These are phyloP conservation scores for Mucor piriformis DNA, from an alignment of 371 early-diverging fungal species.

Conservation along the genomic window DNA sequence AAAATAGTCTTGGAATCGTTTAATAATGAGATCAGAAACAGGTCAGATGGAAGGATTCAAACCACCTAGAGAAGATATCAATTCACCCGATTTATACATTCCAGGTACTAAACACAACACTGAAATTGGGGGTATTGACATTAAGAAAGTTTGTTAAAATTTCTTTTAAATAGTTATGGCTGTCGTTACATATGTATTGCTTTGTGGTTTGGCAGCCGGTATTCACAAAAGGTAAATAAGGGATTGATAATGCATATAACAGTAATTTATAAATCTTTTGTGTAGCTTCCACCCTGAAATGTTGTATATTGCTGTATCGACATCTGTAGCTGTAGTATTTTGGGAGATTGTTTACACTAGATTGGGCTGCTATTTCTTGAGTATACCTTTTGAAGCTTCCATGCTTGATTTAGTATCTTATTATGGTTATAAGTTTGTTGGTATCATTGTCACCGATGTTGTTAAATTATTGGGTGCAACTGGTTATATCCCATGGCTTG, in stretches of 20 bases:
- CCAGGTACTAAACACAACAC: constrained; percentile 61
- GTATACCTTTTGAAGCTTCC: constrained; percentile 83
- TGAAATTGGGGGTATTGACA: neutral
- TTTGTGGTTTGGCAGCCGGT: constrained; percentile 77
- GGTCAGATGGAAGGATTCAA: constrained; percentile 88
- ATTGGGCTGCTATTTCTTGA: constrained; percentile 88
- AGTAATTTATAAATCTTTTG: neutral
- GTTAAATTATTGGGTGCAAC: constrained; percentile 52
- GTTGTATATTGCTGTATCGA: constrained; percentile 87
- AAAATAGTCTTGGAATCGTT: constrained; percentile 78
- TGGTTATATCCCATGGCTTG: constrained; percentile 60
- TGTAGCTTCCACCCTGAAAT: constrained; percentile 88
- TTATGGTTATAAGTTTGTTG: constrained; percentile 97
- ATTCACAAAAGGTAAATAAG: constrained; percentile 61
- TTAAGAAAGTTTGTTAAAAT: neutral
- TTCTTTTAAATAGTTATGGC: constrained; percentile 72
- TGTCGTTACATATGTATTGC: constrained; percentile 91
- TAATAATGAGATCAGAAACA: constrained; percentile 77
- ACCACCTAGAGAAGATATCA: constrained; percentile 89
- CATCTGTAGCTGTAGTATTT: constrained; percentile 81
- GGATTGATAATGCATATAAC: neutral
- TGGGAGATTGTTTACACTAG: constrained; percentile 84
- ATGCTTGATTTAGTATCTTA: constrained; percentile 89
- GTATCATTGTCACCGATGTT: constrained; percentile 65
- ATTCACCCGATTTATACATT: constrained; percentile 98